A percentile compares a stretch with the other conserved stretches of the same genome.
phyloP scores from a whole-genome alignment of 1,284 basidiomycete species.

The Ceratobasidium sp. region DNA sequence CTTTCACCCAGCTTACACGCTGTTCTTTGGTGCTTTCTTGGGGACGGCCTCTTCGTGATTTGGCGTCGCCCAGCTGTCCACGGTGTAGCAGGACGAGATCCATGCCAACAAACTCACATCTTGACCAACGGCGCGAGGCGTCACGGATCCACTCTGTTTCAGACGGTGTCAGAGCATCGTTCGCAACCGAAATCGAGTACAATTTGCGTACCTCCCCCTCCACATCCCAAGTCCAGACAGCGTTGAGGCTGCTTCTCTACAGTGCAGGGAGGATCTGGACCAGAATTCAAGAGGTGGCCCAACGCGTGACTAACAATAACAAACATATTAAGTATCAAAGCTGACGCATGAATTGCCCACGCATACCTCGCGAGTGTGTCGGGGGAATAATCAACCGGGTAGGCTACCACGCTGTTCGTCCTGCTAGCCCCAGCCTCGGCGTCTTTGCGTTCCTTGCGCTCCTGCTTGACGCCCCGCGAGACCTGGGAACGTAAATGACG shows the following conservation, averaged over 20 bases:
- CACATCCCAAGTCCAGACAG: conserved; percentile 31
- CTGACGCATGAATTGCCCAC: neutral
- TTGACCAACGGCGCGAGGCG: conserved; percentile 22
- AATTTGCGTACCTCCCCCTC: conserved; percentile 27
- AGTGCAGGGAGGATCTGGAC: neutral
- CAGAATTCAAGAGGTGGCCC: conserved; percentile 14
- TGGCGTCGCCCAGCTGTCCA: conserved; percentile 21
- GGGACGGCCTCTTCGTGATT: neutral
- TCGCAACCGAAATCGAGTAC: neutral
- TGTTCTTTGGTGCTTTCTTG: neutral
- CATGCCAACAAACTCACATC: conserved; percentile 42
- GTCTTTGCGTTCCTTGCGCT: conserved; percentile 10
- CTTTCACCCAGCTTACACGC: conserved; percentile 42
- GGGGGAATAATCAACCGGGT: conserved; percentile 34
- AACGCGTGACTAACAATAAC: conserved; percentile 19
- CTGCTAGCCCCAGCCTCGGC: neutral
- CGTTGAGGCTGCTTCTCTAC: neutral
- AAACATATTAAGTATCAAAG: neutral
- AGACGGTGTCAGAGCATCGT: conserved; percentile 6
- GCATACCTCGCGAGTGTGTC: conserved; percentile 24
- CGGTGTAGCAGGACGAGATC: conserved; percentile 40
- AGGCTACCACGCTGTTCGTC: neutral
- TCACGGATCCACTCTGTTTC: conserved; percentile 33
- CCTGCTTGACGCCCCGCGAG: conserved; percentile 7
- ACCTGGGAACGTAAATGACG: conserved; percentile 26